These are phyloP conservation scores for Ceratocystiopsis minuta DNA, from an alignment of 2,329 filamentous ascomycete genomes.

Conservation along the genomic window DNA sequence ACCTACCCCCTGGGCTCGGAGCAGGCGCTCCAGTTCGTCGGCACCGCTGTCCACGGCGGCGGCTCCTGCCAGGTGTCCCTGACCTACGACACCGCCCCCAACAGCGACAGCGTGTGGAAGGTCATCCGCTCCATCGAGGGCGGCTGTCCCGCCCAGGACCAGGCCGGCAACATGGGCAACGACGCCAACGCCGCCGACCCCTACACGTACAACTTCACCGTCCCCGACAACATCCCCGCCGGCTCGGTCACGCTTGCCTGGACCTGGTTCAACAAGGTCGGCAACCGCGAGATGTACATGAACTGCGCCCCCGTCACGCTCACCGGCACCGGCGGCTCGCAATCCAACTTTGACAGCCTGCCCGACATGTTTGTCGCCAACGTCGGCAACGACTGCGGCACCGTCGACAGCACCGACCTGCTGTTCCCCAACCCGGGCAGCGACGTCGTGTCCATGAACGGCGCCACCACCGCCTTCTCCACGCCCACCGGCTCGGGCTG, in stretches of 20 bases:
- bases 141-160: constrained; percentile 53
- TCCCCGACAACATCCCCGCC: constrained; percentile 52
- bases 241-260: constrained; percentile 73
- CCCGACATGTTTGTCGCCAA: constrained; percentile 66
- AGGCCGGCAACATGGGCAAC: constrained; percentile 37
- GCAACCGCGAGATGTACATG: constrained; percentile 96
- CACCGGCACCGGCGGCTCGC: constrained; percentile 27
- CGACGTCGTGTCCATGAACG: constrained; percentile 31
- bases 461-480: constrained; percentile 18
- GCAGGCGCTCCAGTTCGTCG: constrained; percentile 46
- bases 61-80: constrained; percentile 83
- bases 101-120: constrained; percentile 54
- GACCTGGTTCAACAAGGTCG: constrained; percentile 89
- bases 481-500: constrained; percentile 12
- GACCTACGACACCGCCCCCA: constrained; percentile 57
- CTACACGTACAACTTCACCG: constrained; percentile 46
- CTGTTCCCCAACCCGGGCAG: constrained; percentile 51
- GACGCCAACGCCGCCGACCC: constrained; percentile 26
- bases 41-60: constrained; percentile 67
- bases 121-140: constrained; percentile 81
- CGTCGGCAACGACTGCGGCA: constrained; percentile 37
- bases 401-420: constrained; percentile 35
- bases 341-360: constrained; percentile 39
- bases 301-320: constrained; percentile 70
- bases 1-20: constrained; percentile 43